Evolutionary conservation across 352 stramenopile genomes (phyloP).

Genomic region (Saprolegnia diclina): DNA sequence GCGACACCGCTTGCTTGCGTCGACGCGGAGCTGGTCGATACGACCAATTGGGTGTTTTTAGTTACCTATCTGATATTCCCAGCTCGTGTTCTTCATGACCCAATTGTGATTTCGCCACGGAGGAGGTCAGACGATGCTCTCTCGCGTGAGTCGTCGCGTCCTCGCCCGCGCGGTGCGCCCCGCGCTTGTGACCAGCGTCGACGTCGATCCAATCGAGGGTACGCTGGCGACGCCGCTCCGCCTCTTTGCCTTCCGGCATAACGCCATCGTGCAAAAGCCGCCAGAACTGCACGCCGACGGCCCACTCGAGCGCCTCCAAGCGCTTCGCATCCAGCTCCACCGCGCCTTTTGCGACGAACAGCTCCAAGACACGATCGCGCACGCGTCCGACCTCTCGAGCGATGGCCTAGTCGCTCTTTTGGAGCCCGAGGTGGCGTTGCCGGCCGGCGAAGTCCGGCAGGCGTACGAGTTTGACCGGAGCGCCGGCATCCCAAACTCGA

Average conservation of each 20-base stretch:
- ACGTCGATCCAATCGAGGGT: background rate
- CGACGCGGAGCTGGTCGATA: no score
- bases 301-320: conserved; percentile 1
- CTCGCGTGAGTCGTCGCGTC: conserved; percentile 16
- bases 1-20: no score
- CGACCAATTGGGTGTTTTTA: background rate
- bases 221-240: background rate
- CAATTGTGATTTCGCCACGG: background rate
- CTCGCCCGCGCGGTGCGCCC: conserved; percentile 12
- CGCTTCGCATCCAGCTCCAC: conserved; percentile 16
- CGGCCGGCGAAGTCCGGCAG: conserved; percentile 11
- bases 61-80: background rate
- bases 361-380: background rate
- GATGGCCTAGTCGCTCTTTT: background rate
- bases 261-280: background rate
- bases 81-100: background rate
- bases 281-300: background rate
- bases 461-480: conserved; percentile 16
- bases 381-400: background rate
- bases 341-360: conserved; percentile 10
- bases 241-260: conserved; percentile 1
- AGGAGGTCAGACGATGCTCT: background rate
- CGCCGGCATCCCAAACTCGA: background rate
- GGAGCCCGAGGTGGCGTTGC: background rate
- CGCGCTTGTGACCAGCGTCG: conserved; percentile 11